A percentile compares a stretch with the other conserved stretches of the same genome.
Conservation (phyloP, 2,329 filamentous ascomycete species). For the Nemania abortiva region DNA sequence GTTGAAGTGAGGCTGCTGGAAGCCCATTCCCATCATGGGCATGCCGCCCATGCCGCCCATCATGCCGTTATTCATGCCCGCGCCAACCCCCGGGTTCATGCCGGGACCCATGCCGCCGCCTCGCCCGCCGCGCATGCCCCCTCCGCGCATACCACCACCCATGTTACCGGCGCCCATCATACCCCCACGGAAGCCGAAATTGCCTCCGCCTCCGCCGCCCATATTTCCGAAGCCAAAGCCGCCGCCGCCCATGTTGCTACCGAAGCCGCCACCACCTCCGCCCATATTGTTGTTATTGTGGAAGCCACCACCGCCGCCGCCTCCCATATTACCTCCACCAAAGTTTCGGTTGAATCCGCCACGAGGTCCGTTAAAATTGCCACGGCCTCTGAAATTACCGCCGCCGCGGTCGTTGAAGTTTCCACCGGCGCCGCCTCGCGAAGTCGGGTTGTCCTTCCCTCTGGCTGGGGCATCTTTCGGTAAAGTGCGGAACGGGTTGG, state of each 20-base stretch:
- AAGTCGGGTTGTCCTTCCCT: constrained; percentile 67
- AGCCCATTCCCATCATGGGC: constrained; percentile 52
- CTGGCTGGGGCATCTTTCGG: constrained; percentile 87
- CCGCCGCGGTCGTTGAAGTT: constrained; percentile 60
- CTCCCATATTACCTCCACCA: constrained; percentile 46
- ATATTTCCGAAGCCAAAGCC: constrained; percentile 50
- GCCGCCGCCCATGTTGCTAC: constrained; percentile 49
- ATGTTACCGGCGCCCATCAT: constrained; percentile 53
- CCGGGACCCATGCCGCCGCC: constrained; percentile 48
- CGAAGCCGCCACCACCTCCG: constrained; percentile 45
- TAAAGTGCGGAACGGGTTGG: constrained; percentile 90
- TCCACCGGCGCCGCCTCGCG: constrained; percentile 65
- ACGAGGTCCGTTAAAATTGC: constrained; percentile 49
- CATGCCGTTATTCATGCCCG: constrained; percentile 49
- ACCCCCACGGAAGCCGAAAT: constrained; percentile 50
- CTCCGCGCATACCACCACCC: constrained; percentile 50
- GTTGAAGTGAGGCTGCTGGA: constrained; percentile 52
- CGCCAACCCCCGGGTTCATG: constrained; percentile 46
- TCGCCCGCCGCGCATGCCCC: constrained; percentile 50
- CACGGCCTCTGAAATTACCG: constrained; percentile 50
- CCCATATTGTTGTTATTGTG: constrained; percentile 50
- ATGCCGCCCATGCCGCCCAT: constrained; percentile 50
- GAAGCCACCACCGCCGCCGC: constrained; percentile 47
- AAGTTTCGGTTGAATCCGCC: constrained; percentile 53
- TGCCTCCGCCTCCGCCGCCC: constrained; percentile 48